Conservation (phyloP, 1,139 yeast genomes). For the Debaryomyces nepalensis region DNA sequence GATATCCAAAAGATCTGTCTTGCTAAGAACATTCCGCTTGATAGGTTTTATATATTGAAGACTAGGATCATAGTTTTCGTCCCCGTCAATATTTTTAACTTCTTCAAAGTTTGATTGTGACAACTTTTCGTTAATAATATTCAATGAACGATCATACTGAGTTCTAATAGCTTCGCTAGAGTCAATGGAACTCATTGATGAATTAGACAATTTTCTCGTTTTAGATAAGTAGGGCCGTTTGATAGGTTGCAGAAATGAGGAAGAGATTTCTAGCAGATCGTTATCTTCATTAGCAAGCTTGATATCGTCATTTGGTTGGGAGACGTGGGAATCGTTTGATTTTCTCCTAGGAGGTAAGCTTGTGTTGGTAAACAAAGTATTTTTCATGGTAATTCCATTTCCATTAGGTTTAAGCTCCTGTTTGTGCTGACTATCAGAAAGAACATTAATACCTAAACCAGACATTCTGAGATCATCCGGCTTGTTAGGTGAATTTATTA, state of each 20-base stretch:
- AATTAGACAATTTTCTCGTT: constrained; percentile 17
- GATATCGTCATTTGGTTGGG: too few species aligned
- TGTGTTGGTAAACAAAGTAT: not conserved
- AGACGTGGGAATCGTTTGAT: too few species aligned
- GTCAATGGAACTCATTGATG: constrained; percentile 20
- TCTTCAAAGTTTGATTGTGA: constrained; percentile 18
- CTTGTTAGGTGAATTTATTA: constrained; percentile 25
- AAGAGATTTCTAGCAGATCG: too few species aligned
- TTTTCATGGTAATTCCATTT: not conserved
- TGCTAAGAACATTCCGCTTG: constrained; percentile 17
- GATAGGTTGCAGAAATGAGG: constrained; percentile 4
- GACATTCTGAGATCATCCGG: constrained; percentile 27
- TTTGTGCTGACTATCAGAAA: constrained; percentile 23
- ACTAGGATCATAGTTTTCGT: not conserved
- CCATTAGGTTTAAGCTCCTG: not conserved
- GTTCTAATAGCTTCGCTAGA: constrained; percentile 28
- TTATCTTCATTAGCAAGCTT: too few species aligned
- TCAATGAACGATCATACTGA: constrained; percentile 29
- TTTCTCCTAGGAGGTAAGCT: not conserved
- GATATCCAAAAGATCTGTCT: constrained; percentile 12
- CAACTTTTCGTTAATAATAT: constrained; percentile 34
- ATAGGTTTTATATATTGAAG: constrained; percentile 18
- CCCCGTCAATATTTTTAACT: not conserved
- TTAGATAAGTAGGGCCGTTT: constrained; percentile 3
- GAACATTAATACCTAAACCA: constrained; percentile 43